Percentiles rank a stretch among this genome's conserved stretches.
Evolutionary conservation across 352 stramenopile genomes (phyloP).

Genomic region (Phytopythium delawarense): DNA sequence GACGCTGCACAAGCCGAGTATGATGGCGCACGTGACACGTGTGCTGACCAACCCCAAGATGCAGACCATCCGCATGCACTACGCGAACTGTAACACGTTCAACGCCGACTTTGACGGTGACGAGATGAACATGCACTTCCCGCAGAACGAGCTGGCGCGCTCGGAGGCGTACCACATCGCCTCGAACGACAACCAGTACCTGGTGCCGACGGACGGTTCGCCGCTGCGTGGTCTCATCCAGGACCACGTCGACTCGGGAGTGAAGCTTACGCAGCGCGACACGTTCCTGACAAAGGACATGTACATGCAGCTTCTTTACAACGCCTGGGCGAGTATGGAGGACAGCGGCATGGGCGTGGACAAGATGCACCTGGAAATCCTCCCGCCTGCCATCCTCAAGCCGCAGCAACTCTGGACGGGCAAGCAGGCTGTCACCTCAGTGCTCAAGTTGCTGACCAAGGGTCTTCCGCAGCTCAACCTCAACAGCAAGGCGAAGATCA

Average conservation of each 20-base stretch:
- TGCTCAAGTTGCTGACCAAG: constrained; percentile 94
- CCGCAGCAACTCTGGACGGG: constrained; percentile 97
- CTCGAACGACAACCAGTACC: constrained; percentile 97
- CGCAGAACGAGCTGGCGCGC: constrained; percentile 97
- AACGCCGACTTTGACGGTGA: constrained; percentile 99
- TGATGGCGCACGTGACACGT: constrained; percentile 99
- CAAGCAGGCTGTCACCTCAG: constrained; percentile 98
- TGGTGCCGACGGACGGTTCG: constrained; percentile 97
- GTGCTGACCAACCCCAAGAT: constrained; percentile 96
- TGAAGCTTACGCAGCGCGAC: constrained; percentile 98
- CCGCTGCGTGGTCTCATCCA: constrained; percentile 99
- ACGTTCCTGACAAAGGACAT: constrained; percentile 98
- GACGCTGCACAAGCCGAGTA: constrained; percentile 99
- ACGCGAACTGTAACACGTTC: constrained; percentile 99
- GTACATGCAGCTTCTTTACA: constrained; percentile 98
- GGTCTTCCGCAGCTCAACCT: constrained; percentile 88
- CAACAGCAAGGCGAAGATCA: constrained; percentile 97
- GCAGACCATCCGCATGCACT: constrained; percentile 99
- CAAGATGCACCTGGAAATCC: constrained; percentile 91
- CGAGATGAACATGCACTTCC: constrained; percentile 99
- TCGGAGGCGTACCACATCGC: constrained; percentile 98
- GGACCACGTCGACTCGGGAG: constrained; percentile 98
- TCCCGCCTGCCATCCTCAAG: constrained; percentile 98
- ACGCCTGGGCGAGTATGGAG: constrained; percentile 94
- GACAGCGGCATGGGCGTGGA: constrained; percentile 87